Percentiles rank a stretch among this genome's conserved stretches.
phyloP scores from a whole-genome alignment of 176 grass and related monocot species.

The Carex cristatella region DNA sequence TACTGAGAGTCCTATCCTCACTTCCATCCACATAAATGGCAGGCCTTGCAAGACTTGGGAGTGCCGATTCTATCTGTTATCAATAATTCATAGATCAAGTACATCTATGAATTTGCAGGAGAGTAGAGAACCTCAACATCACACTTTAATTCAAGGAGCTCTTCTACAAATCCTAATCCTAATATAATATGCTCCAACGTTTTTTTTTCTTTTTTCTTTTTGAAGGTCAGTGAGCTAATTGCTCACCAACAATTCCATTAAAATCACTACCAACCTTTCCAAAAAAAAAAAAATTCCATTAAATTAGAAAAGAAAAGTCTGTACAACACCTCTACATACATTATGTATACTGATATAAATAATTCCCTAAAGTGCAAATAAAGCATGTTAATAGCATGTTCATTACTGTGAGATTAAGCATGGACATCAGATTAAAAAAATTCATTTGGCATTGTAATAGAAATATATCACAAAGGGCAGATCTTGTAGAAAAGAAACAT shows the following conservation, averaged over 20 bases:
- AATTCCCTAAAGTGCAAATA: too few relatives aligned
- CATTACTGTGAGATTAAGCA: not conserved
- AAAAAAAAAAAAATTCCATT: too few relatives aligned
- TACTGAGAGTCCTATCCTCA: conserved; percentile 18
- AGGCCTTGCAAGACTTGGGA: conserved; percentile 30
- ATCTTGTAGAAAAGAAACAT: not conserved
- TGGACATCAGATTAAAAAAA: not conserved
- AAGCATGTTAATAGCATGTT: not conserved
- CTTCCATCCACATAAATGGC: conserved; percentile 27
- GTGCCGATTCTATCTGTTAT: conserved; percentile 25
- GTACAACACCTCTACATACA: too few relatives aligned
- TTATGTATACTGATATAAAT: too few relatives aligned
- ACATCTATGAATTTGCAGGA: not conserved
- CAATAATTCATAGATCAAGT: not conserved
- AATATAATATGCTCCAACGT: not conserved
- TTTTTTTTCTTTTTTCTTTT: too few relatives aligned
- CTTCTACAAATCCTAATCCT: not conserved
- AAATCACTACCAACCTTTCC: too few relatives aligned
- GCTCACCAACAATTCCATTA: too few relatives aligned
- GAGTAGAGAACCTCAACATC: not conserved
- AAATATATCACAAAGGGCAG: not conserved
- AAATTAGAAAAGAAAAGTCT: too few relatives aligned
- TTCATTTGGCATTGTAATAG: not conserved
- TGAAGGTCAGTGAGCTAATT: too few relatives aligned
- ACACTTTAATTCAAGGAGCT: not conserved